Base-by-base conservation (phyloP, 2,329 filamentous ascomycete genomes). In the Zarea fungicola region DNA sequence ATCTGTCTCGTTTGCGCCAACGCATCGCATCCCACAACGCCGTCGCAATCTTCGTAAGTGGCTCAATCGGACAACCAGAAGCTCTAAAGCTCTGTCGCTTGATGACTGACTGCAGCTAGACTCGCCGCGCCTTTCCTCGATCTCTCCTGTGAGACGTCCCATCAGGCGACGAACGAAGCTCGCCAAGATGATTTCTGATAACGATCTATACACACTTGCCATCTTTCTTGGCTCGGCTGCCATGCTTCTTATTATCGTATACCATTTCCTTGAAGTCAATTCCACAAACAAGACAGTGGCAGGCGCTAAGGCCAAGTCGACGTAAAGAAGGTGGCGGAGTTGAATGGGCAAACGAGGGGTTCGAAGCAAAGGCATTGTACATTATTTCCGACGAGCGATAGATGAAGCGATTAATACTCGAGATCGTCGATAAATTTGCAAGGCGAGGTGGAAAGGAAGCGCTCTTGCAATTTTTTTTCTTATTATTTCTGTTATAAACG, bases 241-340 rank as follows among this genome's bases (percentile, higher is more conserved):
- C 55, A 92, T 97, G 88, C 75, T 96, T 37, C 78, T 99, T 54
- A 96, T 97, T 57, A 83, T 99, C 25, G 71, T 95, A 23, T 97
- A 99, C 71, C 90, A 97, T 69, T 97, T 95, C 72, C 83, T 99
- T 61, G 92, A 97, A 67, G 81, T 96, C 73, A 97, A 99, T 28
- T 39, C 51, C 21, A 37, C 52, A 9, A 53, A 58, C 13, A 34
- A 42, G 14, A 48, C 53, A 5, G 48, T 50, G 8, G n/a, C 45
- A 13, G 48, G 40, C 50, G 40, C 37, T 21, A 48, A 62, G 59
- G 52, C 57, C 52, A 52, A 50, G 46, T 42, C 48, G 19, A 43
- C 34, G n/a, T 45, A 16, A 18, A 14, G 10, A 13, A 9, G 4
- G 5, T 16, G 32, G 14, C 16, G 19, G 19, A 9, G 44, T 10